Evolutionary conservation across 352 stramenopile genomes (phyloP).

Genomic region (Globisporangium canariense): DNA sequence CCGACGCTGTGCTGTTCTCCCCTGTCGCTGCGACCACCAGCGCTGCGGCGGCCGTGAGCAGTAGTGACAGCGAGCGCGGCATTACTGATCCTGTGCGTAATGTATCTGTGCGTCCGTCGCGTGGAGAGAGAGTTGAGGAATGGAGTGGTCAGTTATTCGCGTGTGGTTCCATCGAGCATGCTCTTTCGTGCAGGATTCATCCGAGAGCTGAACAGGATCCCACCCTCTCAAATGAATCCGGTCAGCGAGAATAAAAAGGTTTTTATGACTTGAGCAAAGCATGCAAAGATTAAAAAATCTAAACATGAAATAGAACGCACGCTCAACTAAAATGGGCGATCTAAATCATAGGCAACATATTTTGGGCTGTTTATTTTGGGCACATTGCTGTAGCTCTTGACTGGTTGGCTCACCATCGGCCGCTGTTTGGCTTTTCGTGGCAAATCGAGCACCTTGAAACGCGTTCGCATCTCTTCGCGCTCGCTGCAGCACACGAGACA

Average conservation of each 20-base stretch:
- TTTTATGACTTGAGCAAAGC: no score
- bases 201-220: no score
- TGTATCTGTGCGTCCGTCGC: no score
- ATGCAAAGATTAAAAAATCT: no score
- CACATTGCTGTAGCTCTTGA: neutral
- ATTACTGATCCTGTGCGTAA: neutral
- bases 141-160: no score
- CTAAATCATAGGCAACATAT: neutral
- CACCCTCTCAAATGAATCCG: no score
- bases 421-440: neutral
- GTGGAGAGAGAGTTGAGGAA: no score
- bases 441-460: neutral
- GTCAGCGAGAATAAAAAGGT: no score
- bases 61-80: neutral
- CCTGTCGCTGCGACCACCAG: neutral
- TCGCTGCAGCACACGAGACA: neutral
- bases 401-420: slow-evolving; percentile 3
- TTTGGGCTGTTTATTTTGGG: neutral
- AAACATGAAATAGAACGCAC: no score
- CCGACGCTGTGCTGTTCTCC: neutral
- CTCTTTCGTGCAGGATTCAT: no score
- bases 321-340: no score
- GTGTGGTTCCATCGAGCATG: no score
- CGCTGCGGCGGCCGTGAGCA: neutral
- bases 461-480: slow-evolving; percentile 10